Conservation (phyloP, 1,284 basidiomycete genomes). For the Ceratorhiza oryzae-sativae region DNA sequence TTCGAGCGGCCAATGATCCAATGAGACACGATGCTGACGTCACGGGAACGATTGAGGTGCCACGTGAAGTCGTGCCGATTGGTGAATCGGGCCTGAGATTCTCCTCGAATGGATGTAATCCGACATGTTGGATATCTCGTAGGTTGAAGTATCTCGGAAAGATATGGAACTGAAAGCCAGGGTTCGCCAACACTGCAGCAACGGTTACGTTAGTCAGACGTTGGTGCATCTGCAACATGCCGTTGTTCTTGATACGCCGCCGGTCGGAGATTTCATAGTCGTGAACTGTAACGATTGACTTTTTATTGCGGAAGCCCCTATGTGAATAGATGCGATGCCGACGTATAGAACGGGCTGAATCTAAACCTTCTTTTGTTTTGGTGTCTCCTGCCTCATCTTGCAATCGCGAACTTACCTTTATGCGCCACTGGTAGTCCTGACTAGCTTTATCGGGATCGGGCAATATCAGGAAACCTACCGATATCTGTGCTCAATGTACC, state of each 20-base stretch:
- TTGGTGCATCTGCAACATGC: slow-evolving; percentile 27
- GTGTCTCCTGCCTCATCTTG: too few relatives aligned
- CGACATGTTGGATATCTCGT: neutral
- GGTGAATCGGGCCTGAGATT: neutral
- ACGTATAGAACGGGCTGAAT: neutral
- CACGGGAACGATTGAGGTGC: slow-evolving; percentile 36
- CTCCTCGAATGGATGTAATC: neutral
- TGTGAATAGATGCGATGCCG: neutral
- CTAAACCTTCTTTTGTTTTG: neutral
- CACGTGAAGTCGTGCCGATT: neutral
- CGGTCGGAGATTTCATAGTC: neutral
- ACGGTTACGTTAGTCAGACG: too few relatives aligned
- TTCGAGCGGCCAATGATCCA: slow-evolving; percentile 64
- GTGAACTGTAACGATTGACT: neutral
- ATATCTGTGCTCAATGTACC: too few relatives aligned
- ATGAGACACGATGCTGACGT: slow-evolving; percentile 49
- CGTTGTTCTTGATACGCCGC: neutral
- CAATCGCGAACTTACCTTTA: too few relatives aligned
- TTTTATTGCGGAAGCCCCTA: neutral
- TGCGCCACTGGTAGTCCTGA: too few relatives aligned
- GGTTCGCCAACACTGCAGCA: too few relatives aligned
- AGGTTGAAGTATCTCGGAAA: slow-evolving; percentile 3
- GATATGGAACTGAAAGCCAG: slow-evolving; percentile 38
- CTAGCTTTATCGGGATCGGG: too few relatives aligned
- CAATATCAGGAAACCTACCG: too few relatives aligned